Percentiles rank a stretch among this genome's conserved stretches.
Evolutionary conservation across 306 rosid species (phyloP).

Genomic region (Fagus sylvatica): DNA sequence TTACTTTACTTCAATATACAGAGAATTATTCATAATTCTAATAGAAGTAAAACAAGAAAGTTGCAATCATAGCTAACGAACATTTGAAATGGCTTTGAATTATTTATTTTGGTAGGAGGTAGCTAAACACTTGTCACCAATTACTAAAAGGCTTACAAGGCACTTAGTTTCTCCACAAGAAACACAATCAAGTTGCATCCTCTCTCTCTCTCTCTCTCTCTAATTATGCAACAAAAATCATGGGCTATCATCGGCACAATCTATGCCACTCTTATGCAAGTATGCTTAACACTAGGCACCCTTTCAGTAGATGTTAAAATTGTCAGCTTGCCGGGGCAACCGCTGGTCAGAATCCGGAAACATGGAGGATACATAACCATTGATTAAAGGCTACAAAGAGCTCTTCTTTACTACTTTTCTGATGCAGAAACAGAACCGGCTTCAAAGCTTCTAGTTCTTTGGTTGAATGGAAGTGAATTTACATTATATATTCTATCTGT

Average conservation of each 20-base stretch:
- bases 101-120: neutral
- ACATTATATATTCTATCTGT: neutral
- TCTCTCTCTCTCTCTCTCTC: neutral
- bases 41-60: neutral
- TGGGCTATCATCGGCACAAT: conserved; percentile 11
- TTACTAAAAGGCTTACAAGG: neutral
- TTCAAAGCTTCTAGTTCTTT: conserved; percentile 39
- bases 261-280: conserved; percentile 16
- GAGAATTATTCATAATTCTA: too few relatives aligned
- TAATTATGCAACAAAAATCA: conserved; percentile 9
- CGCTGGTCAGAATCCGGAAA: conserved; percentile 39
- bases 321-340: conserved; percentile 45
- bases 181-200: neutral
- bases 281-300: neutral
- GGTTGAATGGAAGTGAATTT: conserved; percentile 36
- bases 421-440: conserved; percentile 39
- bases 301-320: conserved; percentile 20
- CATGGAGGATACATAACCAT: conserved; percentile 38
- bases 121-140: neutral
- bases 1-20: too few relatives aligned
- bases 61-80: neutral
- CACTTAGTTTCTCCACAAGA: neutral
- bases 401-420: conserved; percentile 47
- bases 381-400: conserved; percentile 30
- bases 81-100: neutral